These are phyloP conservation scores for Sequoiadendron giganteum DNA, from an alignment of 75 land plant genomes.

Conservation along the genomic window DNA sequence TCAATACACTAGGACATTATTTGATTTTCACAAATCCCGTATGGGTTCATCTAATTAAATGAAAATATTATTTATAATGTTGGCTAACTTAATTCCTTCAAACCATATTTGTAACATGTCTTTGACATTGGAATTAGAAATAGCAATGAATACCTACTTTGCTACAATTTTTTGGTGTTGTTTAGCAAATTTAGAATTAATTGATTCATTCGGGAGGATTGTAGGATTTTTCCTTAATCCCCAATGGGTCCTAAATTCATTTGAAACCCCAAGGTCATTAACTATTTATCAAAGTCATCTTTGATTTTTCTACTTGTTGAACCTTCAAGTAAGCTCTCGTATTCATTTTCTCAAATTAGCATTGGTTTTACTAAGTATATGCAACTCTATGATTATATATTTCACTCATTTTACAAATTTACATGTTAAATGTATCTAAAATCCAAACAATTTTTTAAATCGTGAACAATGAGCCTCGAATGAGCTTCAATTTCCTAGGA, in stretches of 20 bases:
- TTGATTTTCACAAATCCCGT: constrained; percentile 62
- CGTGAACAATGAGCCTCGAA: neutral
- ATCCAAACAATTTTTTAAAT: constrained; percentile 19
- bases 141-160: constrained; percentile 71
- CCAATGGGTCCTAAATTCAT: constrained; percentile 83
- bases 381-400: constrained; percentile 36
- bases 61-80: constrained; percentile 79
- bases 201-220: constrained; percentile 71
- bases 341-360: constrained; percentile 48
- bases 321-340: constrained; percentile 46
- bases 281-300: constrained; percentile 54
- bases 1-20: constrained; percentile 73
- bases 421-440: constrained; percentile 46
- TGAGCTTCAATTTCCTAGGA: too few relatives aligned
- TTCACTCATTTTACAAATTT: constrained; percentile 43
- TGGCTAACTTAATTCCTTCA: constrained; percentile 67
- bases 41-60: constrained; percentile 79
- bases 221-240: constrained; percentile 67
- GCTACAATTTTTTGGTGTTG: constrained; percentile 63
- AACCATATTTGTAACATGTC: constrained; percentile 80
- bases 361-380: constrained; percentile 42
- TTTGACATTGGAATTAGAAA: constrained; percentile 81
- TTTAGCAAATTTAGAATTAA: constrained; percentile 76
- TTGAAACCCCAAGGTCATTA: constrained; percentile 27
- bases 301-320: constrained; percentile 45